phyloP scores from a whole-genome alignment of 495 filamentous ascomycete species.

The Chaetomium tenue region DNA sequence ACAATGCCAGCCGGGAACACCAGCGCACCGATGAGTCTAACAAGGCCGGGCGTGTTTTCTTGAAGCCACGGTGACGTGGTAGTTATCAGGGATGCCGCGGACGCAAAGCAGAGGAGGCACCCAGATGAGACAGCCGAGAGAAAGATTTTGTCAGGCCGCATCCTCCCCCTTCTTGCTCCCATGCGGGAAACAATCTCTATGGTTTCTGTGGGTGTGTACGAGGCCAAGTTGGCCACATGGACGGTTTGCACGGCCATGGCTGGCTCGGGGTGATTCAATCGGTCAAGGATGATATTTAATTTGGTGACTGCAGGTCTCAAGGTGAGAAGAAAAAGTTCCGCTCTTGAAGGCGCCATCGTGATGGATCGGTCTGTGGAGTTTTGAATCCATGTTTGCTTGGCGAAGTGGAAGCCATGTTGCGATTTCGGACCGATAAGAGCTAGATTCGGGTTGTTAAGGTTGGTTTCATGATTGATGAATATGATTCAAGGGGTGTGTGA shows the following conservation, averaged over 20 bases:
- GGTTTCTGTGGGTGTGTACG: constrained; percentile 49
- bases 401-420: constrained; percentile 14
- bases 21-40: constrained; percentile 54
- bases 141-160: constrained; percentile 55
- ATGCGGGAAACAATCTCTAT: constrained; percentile 41
- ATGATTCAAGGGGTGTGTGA: too few relatives aligned
- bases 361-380: not conserved
- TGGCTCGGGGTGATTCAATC: not conserved
- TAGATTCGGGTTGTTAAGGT: not conserved
- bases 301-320: not conserved
- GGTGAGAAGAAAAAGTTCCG: not conserved
- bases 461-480: too few relatives aligned
- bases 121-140: constrained; percentile 48
- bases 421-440: not conserved
- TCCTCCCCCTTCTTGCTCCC: constrained; percentile 52
- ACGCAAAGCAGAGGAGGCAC: constrained; percentile 45
- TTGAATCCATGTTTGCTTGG: constrained; percentile 6
- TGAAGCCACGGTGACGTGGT: constrained; percentile 59
- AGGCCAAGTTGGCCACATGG: constrained; percentile 19
- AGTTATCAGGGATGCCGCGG: constrained; percentile 52
- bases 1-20: constrained; percentile 60
- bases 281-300: not conserved
- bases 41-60: constrained; percentile 59
- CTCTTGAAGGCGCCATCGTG: not conserved
- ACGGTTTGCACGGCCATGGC: constrained; percentile 17